These are phyloP conservation scores for Leccinum aurantiacum DNA, from an alignment of 768 basidiomycete species.

Conservation along the genomic window DNA sequence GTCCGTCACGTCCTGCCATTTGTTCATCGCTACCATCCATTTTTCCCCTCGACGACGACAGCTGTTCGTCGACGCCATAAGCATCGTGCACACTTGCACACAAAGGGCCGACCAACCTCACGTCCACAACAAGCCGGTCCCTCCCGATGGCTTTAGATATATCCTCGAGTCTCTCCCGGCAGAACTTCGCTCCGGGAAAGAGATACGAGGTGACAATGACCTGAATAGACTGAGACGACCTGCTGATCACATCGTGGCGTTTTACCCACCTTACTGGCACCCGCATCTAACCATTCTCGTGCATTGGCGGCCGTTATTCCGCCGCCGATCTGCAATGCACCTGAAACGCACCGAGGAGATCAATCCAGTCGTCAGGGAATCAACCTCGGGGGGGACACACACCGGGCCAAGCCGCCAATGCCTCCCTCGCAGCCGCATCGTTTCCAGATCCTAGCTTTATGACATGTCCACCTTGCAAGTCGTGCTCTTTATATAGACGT, in stretches of 20 bases:
- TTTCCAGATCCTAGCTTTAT: constrained; percentile 94
- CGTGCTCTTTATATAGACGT: constrained; percentile 65
- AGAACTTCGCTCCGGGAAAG: constrained; percentile 83
- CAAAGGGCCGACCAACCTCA: constrained; percentile 58
- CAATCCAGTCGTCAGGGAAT: constrained; percentile 2
- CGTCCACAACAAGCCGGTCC: constrained; percentile 90
- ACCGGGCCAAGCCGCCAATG: constrained; percentile 85
- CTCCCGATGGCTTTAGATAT: constrained; percentile 70
- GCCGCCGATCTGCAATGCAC: constrained; percentile 87
- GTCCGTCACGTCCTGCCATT: constrained; percentile 96
- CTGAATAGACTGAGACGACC: constrained; percentile 40
- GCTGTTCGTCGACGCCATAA: constrained; percentile 40
- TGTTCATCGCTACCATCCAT: constrained; percentile 98
- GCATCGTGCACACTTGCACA: background rate
- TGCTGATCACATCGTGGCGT: background rate
- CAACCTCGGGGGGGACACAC: constrained; percentile 5
- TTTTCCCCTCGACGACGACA: constrained; percentile 73
- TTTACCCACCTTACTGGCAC: constrained; percentile 79
- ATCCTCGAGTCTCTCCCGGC: constrained; percentile 61
- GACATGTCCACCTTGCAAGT: constrained; percentile 85
- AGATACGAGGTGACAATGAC: constrained; percentile 98
- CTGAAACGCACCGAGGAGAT: constrained; percentile 36
- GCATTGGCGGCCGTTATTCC: constrained; percentile 86
- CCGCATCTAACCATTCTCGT: constrained; percentile 77
- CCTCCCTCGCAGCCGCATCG: constrained; percentile 83